Evolutionary conservation across 352 stramenopile species (phyloP).

Genomic region (Phytophthora palmivora): DNA sequence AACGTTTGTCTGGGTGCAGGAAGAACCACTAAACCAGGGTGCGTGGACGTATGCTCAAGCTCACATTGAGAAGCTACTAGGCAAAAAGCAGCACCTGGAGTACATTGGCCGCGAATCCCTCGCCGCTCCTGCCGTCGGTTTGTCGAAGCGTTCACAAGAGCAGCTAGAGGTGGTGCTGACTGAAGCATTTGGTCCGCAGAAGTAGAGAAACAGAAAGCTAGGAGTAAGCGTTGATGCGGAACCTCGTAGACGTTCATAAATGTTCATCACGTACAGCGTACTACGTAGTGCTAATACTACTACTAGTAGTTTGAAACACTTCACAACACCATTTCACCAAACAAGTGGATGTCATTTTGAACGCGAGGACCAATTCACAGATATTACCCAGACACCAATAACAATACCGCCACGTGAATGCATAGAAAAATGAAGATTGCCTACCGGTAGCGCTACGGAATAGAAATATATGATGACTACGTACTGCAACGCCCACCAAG

Average conservation of each 20-base stretch:
- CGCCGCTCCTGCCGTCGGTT: conserved; percentile 70
- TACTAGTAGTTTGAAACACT: no score
- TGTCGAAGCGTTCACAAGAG: conserved; percentile 75
- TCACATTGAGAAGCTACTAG: conserved; percentile 78
- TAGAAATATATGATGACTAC: conserved; percentile 2
- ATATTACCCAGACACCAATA: background rate
- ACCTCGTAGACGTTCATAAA: conserved; percentile 6
- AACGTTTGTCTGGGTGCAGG: conserved; percentile 81
- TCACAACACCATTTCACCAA: no score
- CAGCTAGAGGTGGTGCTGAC: conserved; percentile 72
- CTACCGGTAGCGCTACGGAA: conserved; percentile 16
- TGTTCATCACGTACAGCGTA: conserved; percentile 8
- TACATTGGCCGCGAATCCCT: conserved; percentile 82
- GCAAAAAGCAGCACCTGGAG: conserved; percentile 63
- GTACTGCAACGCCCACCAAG: background rate
- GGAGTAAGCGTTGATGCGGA: background rate
- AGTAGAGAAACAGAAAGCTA: conserved; percentile 19
- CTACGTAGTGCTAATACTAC: no score
- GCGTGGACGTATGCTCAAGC: conserved; percentile 74
- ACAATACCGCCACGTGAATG: conserved; percentile 6
- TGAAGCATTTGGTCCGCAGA: conserved; percentile 59
- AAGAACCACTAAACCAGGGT: conserved; percentile 86
- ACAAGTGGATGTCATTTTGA: background rate
- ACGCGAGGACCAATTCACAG: background rate
- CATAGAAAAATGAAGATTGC: conserved; percentile 21